A percentile compares a stretch with the other conserved stretches of the same genome.
Evolutionary conservation across 257 asterid genomes (phyloP).

Genomic region (Ilex asprella): DNA sequence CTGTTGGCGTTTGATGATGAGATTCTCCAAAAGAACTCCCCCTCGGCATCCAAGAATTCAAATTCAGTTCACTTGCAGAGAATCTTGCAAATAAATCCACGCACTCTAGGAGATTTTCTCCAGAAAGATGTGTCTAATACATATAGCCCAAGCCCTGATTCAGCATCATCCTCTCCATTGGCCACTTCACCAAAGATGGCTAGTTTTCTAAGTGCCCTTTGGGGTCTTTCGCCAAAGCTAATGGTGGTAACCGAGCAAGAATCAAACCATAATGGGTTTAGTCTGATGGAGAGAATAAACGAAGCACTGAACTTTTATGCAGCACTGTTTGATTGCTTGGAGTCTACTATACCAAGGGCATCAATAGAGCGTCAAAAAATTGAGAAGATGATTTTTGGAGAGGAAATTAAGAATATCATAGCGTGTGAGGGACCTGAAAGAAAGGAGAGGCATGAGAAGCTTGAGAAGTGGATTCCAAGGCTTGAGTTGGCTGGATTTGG

Average conservation of each 20-base stretch:
- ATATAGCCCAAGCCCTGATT: conserved; percentile 34
- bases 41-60: conserved; percentile 18
- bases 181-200: conserved; percentile 28
- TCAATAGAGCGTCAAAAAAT: conserved; percentile 48
- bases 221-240: conserved; percentile 60
- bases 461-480: conserved; percentile 59
- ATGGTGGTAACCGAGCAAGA: conserved; percentile 72
- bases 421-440: conserved; percentile 68
- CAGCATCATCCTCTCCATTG: conserved; percentile 33
- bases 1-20: conserved; percentile 51
- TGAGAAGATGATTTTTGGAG: conserved; percentile 56
- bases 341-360: conserved; percentile 43
- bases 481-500: conserved; percentile 55
- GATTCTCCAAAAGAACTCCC: conserved; percentile 19
- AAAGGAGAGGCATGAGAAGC: conserved; percentile 61
- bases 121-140: conserved; percentile 35
- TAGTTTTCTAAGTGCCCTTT: conserved; percentile 33
- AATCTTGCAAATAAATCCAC: conserved; percentile 25
- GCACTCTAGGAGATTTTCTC: conserved; percentile 43
- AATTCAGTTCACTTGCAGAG: conserved; percentile 22
- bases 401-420: conserved; percentile 60
- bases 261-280: conserved; percentile 47
- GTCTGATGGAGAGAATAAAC: conserved; percentile 46
- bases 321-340: conserved; percentile 71
- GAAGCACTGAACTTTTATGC: conserved; percentile 62